These are phyloP conservation scores for Wickerhamomyces sydowiorum DNA, from an alignment of 805 yeast genomes.

Conservation along the genomic window DNA sequence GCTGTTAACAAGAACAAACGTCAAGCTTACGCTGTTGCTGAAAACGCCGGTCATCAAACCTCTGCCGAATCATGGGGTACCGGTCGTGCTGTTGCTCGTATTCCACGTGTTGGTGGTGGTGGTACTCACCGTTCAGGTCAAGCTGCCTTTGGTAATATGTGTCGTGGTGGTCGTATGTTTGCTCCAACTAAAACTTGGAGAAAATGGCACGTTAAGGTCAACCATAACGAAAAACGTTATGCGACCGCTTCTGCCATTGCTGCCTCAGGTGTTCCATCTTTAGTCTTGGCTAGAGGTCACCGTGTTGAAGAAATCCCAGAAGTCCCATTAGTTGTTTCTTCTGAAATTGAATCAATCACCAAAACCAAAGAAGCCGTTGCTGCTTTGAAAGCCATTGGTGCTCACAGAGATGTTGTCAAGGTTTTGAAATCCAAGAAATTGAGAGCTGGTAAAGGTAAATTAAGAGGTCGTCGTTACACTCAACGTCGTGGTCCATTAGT, in stretches of 20 bases:
- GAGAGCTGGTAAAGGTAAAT: slow-evolving; percentile 99
- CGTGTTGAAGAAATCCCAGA: slow-evolving; percentile 96
- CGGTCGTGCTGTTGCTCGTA: slow-evolving; percentile 99
- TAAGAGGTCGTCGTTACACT: slow-evolving; percentile 99
- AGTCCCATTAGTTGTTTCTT: slow-evolving; percentile 95
- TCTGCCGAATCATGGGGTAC: slow-evolving; percentile 99
- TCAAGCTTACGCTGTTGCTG: slow-evolving; percentile 99
- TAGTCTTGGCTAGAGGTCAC: slow-evolving; percentile 99
- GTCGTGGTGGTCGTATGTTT: slow-evolving; percentile 99
- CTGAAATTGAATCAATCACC: slow-evolving; percentile 85
- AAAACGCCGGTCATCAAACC: slow-evolving; percentile 99
- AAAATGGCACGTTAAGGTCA: slow-evolving; percentile 99
- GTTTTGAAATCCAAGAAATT: slow-evolving; percentile 97
- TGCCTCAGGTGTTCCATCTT: slow-evolving; percentile 96
- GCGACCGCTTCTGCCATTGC: slow-evolving; percentile 99
- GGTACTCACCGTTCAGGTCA: slow-evolving; percentile 99
- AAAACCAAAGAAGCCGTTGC: slow-evolving; percentile 99
- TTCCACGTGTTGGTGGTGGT: slow-evolving; percentile 99
- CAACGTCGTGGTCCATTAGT: slow-evolving; percentile 99
- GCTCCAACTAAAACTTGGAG: slow-evolving; percentile 99
- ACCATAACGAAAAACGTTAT: slow-evolving; percentile 99
- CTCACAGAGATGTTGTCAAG: slow-evolving; percentile 96
- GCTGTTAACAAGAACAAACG: slow-evolving; percentile 99
- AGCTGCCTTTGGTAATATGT: slow-evolving; percentile 99
- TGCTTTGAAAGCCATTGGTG: slow-evolving; percentile 96